Percentiles rank a stretch among this genome's conserved stretches.
Conservation (phyloP, 306 rosid genomes). For the Malus asiatica region DNA sequence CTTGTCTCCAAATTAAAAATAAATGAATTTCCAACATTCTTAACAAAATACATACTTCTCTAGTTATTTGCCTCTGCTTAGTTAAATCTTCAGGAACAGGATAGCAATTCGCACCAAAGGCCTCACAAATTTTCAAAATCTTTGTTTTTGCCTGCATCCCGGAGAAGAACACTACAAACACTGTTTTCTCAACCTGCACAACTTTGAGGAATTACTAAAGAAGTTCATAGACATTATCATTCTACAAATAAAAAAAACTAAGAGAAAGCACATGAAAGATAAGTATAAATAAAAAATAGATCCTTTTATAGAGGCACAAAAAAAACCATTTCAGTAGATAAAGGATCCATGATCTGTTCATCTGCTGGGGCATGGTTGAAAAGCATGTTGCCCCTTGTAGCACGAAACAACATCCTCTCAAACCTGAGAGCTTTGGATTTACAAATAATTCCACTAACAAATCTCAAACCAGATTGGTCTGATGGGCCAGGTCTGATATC, state of each 20-base stretch:
- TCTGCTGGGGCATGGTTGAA: slow-evolving; percentile 88
- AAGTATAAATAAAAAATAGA: not conserved
- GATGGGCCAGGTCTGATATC: slow-evolving; percentile 67
- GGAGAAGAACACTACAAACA: slow-evolving; percentile 91
- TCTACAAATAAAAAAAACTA: not conserved
- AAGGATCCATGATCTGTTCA: slow-evolving; percentile 84
- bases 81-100: slow-evolving; percentile 94
- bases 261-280: not conserved
- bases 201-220: not conserved
- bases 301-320: slow-evolving; percentile 14
- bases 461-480: slow-evolving; percentile 81
- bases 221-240: not conserved
- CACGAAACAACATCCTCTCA: slow-evolving; percentile 96
- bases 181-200: slow-evolving; percentile 89
- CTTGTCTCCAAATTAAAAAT: not conserved
- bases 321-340: slow-evolving; percentile 77
- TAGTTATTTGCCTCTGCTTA: slow-evolving; percentile 82
- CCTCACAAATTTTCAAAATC: slow-evolving; percentile 92
- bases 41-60: slow-evolving; percentile 63
- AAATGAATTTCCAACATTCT: not conserved
- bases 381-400: slow-evolving; percentile 98
- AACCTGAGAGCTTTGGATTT: slow-evolving; percentile 74
- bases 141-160: slow-evolving; percentile 94
- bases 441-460: slow-evolving; percentile 89
- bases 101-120: slow-evolving; percentile 94